These are phyloP conservation scores for Eutypa lata DNA, from an alignment of 2,329 filamentous ascomycete species.

Conservation along the genomic window DNA sequence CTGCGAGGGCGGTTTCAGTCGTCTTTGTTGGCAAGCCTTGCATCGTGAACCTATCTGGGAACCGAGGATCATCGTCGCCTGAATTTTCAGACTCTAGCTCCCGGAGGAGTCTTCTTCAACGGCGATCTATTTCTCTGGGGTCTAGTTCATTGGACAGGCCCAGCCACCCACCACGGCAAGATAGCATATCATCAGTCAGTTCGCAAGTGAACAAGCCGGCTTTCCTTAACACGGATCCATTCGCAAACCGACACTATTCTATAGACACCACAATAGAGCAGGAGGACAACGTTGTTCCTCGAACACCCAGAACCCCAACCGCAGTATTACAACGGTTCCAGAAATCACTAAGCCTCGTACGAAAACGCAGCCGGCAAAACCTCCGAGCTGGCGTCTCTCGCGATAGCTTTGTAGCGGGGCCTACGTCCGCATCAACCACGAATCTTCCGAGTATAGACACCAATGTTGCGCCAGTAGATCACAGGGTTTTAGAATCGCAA, in stretches of 20 bases:
- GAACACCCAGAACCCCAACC: conserved; percentile 43
- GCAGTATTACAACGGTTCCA: conserved; percentile 46
- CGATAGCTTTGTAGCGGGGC: conserved; percentile 26
- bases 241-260: conserved; percentile 37
- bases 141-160: conserved; percentile 8
- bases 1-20: conserved; percentile 57
- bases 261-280: conserved; percentile 22
- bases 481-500: conserved; percentile 22
- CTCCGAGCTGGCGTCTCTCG: conserved; percentile 36
- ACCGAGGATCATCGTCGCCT: conserved; percentile 42
- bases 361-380: conserved; percentile 52
- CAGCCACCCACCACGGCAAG: conserved; percentile 39
- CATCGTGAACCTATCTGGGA: conserved; percentile 47
- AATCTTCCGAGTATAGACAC: conserved; percentile 18
- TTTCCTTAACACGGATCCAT: conserved; percentile 55
- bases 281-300: conserved; percentile 25
- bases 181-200: conserved; percentile 34
- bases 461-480: conserved; percentile 28
- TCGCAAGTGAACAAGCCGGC: conserved; percentile 37
- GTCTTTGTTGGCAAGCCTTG: conserved; percentile 58
- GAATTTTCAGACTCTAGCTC: conserved; percentile 30
- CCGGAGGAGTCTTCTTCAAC: conserved; percentile 19
- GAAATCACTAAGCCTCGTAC: conserved; percentile 51
- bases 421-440: conserved; percentile 27
- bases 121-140: not conserved